Conservation (phyloP, 75 land plant genomes). For the Cupressus sempervirens region DNA sequence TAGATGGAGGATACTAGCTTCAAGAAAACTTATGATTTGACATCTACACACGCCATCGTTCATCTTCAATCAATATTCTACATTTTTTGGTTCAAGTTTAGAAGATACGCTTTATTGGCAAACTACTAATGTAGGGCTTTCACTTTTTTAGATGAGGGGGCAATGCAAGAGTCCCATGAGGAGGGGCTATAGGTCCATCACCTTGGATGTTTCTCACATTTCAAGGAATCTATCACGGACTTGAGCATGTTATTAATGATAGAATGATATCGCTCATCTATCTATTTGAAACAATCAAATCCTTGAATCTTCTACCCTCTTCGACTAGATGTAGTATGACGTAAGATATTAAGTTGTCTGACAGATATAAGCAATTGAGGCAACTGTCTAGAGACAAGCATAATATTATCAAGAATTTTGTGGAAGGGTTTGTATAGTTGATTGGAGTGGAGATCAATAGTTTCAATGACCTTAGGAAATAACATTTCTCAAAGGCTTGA, state of each 20-base stretch:
- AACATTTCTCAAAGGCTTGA: slow-evolving; percentile 21
- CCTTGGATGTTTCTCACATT: no score
- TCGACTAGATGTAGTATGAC: slow-evolving; percentile 32
- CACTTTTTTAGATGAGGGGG: no score
- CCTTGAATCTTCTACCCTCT: slow-evolving; percentile 25
- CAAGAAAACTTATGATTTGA: no score
- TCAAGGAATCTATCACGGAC: no score
- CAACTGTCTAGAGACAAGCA: slow-evolving; percentile 19
- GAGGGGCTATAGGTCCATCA: no score
- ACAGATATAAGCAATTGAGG: slow-evolving; percentile 40
- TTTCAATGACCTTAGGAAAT: slow-evolving; percentile 29
- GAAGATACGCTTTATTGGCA: no score
- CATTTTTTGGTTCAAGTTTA: no score
- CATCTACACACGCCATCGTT: no score
- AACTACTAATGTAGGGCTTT: no score
- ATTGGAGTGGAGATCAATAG: slow-evolving; percentile 52
- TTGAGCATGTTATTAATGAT: slow-evolving; percentile 35
- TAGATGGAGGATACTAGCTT: no score
- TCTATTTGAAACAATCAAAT: slow-evolving; percentile 44
- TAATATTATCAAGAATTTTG: slow-evolving; percentile 17
- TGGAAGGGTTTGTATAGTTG: slow-evolving; percentile 35
- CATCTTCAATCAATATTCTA: no score
- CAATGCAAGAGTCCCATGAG: no score
- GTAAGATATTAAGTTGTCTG: slow-evolving; percentile 39
- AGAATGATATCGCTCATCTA: slow-evolving; percentile 52